phyloP scores from a whole-genome alignment of 139 green algal genomes.

The Parachlorella kessleri region DNA sequence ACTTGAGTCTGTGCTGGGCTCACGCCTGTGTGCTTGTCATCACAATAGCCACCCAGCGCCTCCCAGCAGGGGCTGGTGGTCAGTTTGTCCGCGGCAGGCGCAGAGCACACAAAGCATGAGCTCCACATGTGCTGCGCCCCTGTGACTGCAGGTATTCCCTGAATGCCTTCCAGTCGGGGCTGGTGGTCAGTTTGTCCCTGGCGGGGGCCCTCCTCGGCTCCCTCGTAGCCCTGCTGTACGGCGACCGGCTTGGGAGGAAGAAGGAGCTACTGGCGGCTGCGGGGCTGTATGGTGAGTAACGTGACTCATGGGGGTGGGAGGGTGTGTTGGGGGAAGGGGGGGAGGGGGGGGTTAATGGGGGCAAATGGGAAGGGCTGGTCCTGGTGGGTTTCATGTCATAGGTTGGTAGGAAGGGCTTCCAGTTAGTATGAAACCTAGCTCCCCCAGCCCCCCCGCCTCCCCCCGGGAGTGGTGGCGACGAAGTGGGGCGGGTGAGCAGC shows the following conservation, averaged over 20 bases:
- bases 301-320: not conserved
- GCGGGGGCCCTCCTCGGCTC: constrained; percentile 82
- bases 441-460: too few relatives aligned
- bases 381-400: too few relatives aligned
- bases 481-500: too few relatives aligned
- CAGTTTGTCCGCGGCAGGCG: constrained; percentile 74
- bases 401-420: too few relatives aligned
- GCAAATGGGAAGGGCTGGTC: too few relatives aligned
- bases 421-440: too few relatives aligned
- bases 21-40: too few relatives aligned
- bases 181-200: constrained; percentile 79
- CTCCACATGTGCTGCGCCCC: not conserved
- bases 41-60: constrained; percentile 47
- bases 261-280: constrained; percentile 80
- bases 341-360: too few relatives aligned
- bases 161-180: constrained; percentile 57
- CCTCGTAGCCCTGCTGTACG: constrained; percentile 61
- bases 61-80: constrained; percentile 78
- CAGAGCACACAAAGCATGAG: constrained; percentile 32
- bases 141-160: constrained; percentile 55
- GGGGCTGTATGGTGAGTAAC: constrained; percentile 61
- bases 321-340: not conserved
- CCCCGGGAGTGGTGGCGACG: too few relatives aligned
- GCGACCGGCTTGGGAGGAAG: constrained; percentile 76
- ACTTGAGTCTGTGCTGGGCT: not conserved